A percentile compares a stretch with the other conserved stretches of the same genome.
These are phyloP conservation scores for Corylus americana DNA, from an alignment of 306 rosid species.

Conservation along the genomic window DNA sequence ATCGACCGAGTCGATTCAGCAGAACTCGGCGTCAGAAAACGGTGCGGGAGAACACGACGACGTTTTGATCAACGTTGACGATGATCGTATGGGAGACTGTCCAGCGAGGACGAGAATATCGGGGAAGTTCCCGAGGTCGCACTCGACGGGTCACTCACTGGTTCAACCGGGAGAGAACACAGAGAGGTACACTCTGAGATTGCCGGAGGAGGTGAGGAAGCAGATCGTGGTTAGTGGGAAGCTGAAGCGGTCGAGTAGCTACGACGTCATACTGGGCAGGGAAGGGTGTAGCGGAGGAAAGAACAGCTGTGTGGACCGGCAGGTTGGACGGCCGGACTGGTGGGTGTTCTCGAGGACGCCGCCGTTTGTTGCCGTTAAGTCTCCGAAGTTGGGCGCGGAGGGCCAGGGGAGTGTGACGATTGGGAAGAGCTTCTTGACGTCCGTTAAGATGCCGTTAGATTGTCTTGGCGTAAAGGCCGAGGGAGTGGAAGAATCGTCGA, in stretches of 20 bases:
- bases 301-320: conserved; percentile 27
- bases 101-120: conserved; percentile 5
- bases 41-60: too few species aligned
- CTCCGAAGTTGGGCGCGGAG: conserved; percentile 3
- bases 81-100: neutral
- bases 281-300: conserved; percentile 38
- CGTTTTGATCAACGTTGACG: neutral
- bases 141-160: conserved; percentile 75
- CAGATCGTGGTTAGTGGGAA: conserved; percentile 40
- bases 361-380: conserved; percentile 26
- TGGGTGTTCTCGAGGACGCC: conserved; percentile 23
- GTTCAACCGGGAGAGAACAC: conserved; percentile 35
- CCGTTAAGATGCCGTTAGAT: conserved; percentile 14
- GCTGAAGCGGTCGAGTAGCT: conserved; percentile 51
- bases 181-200: conserved; percentile 54
- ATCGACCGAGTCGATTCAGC: too few species aligned
- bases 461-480: conserved; percentile 10
- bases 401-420: neutral
- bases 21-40: too few species aligned
- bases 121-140: conserved; percentile 41
- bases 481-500: neutral
- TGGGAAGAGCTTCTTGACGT: neutral
- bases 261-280: conserved; percentile 28
- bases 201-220: conserved; percentile 59
- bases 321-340: conserved; percentile 21